Conservation (phyloP, 148 eudicot genomes). For the Drosera capensis region DNA sequence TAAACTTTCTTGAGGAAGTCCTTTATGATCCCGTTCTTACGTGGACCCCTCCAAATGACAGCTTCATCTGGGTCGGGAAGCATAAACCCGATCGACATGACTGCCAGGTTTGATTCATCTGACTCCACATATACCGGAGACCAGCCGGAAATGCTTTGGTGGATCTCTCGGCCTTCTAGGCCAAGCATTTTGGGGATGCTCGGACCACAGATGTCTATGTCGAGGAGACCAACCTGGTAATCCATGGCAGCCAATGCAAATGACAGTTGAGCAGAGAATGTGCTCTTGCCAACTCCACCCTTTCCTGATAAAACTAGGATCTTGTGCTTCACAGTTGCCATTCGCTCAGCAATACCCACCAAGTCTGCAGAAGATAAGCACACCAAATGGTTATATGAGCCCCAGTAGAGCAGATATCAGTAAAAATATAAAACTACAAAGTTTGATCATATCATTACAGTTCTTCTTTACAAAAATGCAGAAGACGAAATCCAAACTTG, state of each 20-base stretch:
- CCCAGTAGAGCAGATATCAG: no score
- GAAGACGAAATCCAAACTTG: no score
- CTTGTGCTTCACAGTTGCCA: conserved; percentile 92
- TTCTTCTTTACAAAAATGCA: no score
- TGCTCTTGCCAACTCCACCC: conserved; percentile 93
- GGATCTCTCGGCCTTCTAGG: conserved; percentile 85
- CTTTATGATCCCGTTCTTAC: conserved; percentile 73
- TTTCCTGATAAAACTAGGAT: conserved; percentile 80
- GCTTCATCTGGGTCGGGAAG: conserved; percentile 81
- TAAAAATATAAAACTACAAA: no score
- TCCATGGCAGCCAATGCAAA: conserved; percentile 74
- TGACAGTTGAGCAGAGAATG: conserved; percentile 85
- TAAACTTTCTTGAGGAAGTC: conserved; percentile 73
- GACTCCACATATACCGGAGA: conserved; percentile 87
- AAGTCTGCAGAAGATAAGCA: conserved; percentile 33
- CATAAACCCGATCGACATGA: conserved; percentile 96
- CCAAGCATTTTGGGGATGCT: conserved; percentile 97
- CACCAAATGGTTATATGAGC: not conserved
- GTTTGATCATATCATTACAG: no score
- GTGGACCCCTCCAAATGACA: conserved; percentile 92
- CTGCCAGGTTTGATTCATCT: conserved; percentile 88
- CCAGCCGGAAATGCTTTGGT: conserved; percentile 93
- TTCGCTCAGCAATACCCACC: conserved; percentile 62
- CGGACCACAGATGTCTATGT: conserved; percentile 88
- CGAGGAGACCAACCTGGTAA: conserved; percentile 72